Evolutionary conservation across 2,329 filamentous ascomycete species (phyloP).

Genomic region (Penicillium sp.): DNA sequence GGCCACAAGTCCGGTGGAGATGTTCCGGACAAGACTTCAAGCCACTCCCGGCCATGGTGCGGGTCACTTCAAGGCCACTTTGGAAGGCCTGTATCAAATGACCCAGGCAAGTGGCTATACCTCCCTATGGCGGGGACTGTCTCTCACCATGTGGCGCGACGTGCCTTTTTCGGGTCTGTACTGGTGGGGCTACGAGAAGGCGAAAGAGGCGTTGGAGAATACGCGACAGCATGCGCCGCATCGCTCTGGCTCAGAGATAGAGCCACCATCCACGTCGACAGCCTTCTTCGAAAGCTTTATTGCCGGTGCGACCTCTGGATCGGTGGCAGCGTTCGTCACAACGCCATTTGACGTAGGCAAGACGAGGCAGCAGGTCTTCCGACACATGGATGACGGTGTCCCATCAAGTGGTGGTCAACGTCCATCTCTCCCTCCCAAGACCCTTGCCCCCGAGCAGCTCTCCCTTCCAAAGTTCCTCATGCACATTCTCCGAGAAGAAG

Average conservation of each 20-base stretch:
- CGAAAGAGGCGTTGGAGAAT: slow-evolving; percentile 74
- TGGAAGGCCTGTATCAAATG: slow-evolving; percentile 79
- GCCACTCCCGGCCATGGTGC: slow-evolving; percentile 66
- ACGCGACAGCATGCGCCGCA: slow-evolving; percentile 59
- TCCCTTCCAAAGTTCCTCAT: slow-evolving; percentile 83
- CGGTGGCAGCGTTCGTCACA: slow-evolving; percentile 83
- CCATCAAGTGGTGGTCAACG: slow-evolving; percentile 25
- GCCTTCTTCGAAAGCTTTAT: slow-evolving; percentile 90
- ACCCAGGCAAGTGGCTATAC: slow-evolving; percentile 76
- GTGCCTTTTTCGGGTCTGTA: slow-evolving; percentile 97
- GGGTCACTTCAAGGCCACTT: slow-evolving; percentile 78
- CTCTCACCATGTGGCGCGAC: slow-evolving; percentile 91
- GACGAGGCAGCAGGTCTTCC: slow-evolving; percentile 86
- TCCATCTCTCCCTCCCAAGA: slow-evolving; percentile 11
- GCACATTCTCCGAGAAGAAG: slow-evolving; percentile 90
- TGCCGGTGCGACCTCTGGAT: slow-evolving; percentile 82
- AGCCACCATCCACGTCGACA: slow-evolving; percentile 56
- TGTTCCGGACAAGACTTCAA: slow-evolving; percentile 91
- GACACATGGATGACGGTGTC: slow-evolving; percentile 58
- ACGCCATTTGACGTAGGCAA: slow-evolving; percentile 98
- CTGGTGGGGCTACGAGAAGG: slow-evolving; percentile 96
- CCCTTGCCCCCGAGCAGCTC: slow-evolving; percentile 69
- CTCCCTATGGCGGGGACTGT: slow-evolving; percentile 88
- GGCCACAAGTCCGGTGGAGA: slow-evolving; percentile 87
- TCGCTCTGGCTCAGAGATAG: slow-evolving; percentile 61